A percentile compares a stretch with the other conserved stretches of the same genome.
Evolutionary conservation across 75 land plant species (phyloP).

Genomic region (Pinus tabuliformis): DNA sequence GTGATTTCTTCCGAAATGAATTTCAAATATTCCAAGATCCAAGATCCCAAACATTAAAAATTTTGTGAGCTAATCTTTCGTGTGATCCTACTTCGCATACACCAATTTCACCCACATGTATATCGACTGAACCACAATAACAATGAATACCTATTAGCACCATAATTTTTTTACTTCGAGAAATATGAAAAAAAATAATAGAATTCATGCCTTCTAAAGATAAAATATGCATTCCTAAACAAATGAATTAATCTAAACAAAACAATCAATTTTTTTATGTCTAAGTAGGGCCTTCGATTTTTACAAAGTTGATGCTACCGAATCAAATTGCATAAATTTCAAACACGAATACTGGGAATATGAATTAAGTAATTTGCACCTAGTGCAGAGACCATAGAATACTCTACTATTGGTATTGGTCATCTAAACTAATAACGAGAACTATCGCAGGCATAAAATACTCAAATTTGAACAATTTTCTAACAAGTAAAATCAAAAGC

Average conservation of each 20-base stretch:
- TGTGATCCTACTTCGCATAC: slow-evolving; percentile 73
- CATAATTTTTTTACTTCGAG: neutral
- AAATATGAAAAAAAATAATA: neutral
- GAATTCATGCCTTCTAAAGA: neutral
- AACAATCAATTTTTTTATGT: no score
- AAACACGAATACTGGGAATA: no score
- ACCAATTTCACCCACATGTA: slow-evolving; percentile 75
- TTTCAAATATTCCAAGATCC: no score
- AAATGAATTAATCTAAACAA: neutral
- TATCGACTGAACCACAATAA: slow-evolving; percentile 52
- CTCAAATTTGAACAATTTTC: neutral
- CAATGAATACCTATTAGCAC: neutral
- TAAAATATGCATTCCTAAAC: neutral
- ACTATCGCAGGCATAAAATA: neutral
- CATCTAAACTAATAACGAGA: neutral
- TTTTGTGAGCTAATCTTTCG: slow-evolving; percentile 64
- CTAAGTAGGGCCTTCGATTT: no score
- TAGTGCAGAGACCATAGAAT: no score
- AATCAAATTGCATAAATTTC: slow-evolving; percentile 83
- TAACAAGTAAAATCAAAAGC: neutral
- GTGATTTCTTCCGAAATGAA: no score
- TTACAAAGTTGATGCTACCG: slow-evolving; percentile 97
- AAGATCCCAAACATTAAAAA: slow-evolving; percentile 87
- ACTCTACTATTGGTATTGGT: no score
- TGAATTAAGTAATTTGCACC: no score